Evolutionary conservation across 352 stramenopile species (phyloP).

Genomic region (Globisporangium acanthophoron): DNA sequence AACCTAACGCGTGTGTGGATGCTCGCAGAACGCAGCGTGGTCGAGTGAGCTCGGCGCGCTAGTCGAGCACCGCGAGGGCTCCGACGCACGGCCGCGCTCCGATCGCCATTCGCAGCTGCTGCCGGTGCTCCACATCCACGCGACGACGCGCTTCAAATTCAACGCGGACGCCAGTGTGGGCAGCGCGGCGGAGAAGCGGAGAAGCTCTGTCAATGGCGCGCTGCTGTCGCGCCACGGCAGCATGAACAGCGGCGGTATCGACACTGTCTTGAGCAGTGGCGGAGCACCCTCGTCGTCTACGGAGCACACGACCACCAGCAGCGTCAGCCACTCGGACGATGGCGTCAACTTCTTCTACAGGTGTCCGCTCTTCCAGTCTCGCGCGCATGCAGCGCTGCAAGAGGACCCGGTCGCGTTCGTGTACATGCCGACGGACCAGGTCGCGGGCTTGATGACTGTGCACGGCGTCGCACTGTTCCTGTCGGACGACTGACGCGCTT

Average conservation of each 20-base stretch:
- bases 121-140: conserved; percentile 19
- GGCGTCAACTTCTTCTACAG: conserved; percentile 23
- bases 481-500: conserved; percentile 12
- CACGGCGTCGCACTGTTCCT: conserved; percentile 30
- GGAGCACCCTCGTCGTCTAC: background rate
- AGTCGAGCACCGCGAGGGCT: conserved; percentile 2
- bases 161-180: conserved; percentile 2
- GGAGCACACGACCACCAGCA: background rate
- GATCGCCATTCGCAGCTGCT: conserved; percentile 16
- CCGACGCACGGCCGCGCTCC: background rate
- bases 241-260: background rate
- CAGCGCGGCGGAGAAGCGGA: background rate
- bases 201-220: conserved; percentile 7
- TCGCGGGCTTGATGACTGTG: conserved; percentile 19
- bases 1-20: background rate
- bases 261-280: background rate
- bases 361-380: conserved; percentile 36
- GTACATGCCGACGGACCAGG: conserved; percentile 27
- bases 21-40: conserved; percentile 31
- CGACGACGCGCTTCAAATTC: conserved; percentile 24
- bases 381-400: conserved; percentile 18
- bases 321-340: background rate
- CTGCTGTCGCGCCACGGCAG: background rate
- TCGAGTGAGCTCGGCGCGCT: conserved; percentile 16
- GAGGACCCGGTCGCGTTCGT: conserved; percentile 30